These are phyloP conservation scores for Macrocybe gigantea DNA, from an alignment of 768 basidiomycete genomes.

Conservation along the genomic window DNA sequence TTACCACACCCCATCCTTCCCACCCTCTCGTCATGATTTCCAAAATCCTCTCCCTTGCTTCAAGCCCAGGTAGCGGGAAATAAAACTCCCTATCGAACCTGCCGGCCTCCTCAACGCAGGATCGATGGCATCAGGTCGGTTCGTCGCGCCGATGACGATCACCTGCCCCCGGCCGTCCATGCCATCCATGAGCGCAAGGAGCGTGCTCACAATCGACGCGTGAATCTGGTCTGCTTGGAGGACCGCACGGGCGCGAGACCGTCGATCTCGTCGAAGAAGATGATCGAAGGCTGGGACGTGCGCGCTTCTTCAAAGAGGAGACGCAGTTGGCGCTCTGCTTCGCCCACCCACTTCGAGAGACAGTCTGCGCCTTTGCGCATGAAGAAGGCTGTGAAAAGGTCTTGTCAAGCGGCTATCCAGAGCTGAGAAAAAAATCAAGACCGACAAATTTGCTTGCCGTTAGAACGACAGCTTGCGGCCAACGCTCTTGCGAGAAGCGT, in stretches of 20 bases:
- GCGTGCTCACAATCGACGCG: slow-evolving; percentile 93
- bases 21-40: slow-evolving; percentile 86
- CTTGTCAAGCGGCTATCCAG: background rate
- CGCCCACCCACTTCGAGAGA: slow-evolving; percentile 98
- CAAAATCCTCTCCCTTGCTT: slow-evolving; percentile 85
- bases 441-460: slow-evolving; percentile 85
- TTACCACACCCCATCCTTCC: slow-evolving; percentile 67
- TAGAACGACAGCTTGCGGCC: slow-evolving; percentile 84
- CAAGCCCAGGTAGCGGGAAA: slow-evolving; percentile 82
- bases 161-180: slow-evolving; percentile 99
- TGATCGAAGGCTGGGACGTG: slow-evolving; percentile 90
- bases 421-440: slow-evolving; percentile 9
- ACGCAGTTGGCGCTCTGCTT: slow-evolving; percentile 93
- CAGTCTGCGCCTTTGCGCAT: slow-evolving; percentile 99
- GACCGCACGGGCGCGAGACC: slow-evolving; percentile 96
- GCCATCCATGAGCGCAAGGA: slow-evolving; percentile 97
- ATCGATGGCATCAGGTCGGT: slow-evolving; percentile 96
- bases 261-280: slow-evolving; percentile 99
- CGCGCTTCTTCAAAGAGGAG: slow-evolving; percentile 95
- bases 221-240: slow-evolving; percentile 99
- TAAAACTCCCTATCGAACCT: slow-evolving; percentile 98
- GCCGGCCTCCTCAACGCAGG: slow-evolving; percentile 92
- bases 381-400: slow-evolving; percentile 72
- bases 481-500: slow-evolving; percentile 91
- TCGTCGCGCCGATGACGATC: slow-evolving; percentile 96